phyloP scores from a whole-genome alignment of 2,329 filamentous ascomycete genomes.

The Hypoxylon sp. region DNA sequence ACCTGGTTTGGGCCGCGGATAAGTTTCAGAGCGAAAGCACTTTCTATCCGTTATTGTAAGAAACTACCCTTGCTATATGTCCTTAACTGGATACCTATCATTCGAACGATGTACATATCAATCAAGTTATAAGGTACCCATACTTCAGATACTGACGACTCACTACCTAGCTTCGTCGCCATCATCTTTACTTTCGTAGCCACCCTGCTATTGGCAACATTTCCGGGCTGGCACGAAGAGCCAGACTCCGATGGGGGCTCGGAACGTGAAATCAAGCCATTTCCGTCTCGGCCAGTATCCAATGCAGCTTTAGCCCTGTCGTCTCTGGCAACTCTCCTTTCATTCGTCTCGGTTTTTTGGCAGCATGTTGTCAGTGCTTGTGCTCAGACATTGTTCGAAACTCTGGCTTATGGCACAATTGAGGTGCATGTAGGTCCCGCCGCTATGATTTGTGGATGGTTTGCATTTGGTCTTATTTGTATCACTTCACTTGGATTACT shows the following conservation, averaged over 20 bases:
- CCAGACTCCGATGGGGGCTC: background rate
- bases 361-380: constrained; percentile 8
- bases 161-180: background rate
- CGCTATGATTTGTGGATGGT: constrained; percentile 9
- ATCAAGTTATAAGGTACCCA: no score
- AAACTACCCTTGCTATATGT: background rate
- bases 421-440: constrained; percentile 3
- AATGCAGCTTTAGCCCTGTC: background rate
- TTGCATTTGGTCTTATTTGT: constrained; percentile 1
- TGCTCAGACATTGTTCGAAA: constrained; percentile 2
- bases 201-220: constrained; percentile 6
- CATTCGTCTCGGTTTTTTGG: constrained; percentile 14
- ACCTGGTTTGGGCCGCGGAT: background rate
- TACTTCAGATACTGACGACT: background rate
- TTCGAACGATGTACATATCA: background rate
- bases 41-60: constrained; percentile 3
- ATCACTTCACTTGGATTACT: constrained; percentile 1
- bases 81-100: background rate
- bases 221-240: constrained; percentile 9
- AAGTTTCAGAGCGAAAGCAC: constrained; percentile 1
- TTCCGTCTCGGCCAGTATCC: constrained; percentile 2
- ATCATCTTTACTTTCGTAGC: constrained; percentile 7
- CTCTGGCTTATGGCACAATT: constrained; percentile 2
- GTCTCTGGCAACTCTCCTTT: background rate
- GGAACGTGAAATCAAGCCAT: background rate